phyloP scores from a whole-genome alignment of 345 rosid species.

The Citrus unshiu region DNA sequence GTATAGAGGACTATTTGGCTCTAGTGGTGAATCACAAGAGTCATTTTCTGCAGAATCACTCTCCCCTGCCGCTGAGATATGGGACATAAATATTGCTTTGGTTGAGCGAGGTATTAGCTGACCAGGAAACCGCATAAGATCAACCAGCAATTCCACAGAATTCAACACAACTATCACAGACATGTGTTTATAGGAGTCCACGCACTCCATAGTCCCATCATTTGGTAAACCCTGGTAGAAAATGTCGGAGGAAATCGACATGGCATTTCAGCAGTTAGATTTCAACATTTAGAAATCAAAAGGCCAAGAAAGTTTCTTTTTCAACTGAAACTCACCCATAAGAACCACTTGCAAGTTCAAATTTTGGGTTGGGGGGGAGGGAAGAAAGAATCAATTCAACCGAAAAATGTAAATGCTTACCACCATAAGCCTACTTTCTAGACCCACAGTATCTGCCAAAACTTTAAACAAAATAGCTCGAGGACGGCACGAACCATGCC shows the following conservation, averaged over 20 bases:
- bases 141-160: conserved; percentile 86
- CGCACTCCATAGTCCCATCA: conserved; percentile 79
- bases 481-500: conserved; percentile 84
- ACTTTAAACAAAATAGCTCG: conserved; percentile 94
- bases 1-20: conserved; percentile 96
- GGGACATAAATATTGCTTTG: conserved; percentile 84
- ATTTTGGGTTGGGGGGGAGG: too few species aligned
- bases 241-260: conserved; percentile 7
- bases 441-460: conserved; percentile 91
- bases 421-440: conserved; percentile 89
- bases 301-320: neutral
- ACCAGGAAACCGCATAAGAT: conserved; percentile 98
- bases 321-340: neutral
- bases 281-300: conserved; percentile 1
- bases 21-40: conserved; percentile 97
- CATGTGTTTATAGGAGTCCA: conserved; percentile 77
- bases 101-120: conserved; percentile 82
- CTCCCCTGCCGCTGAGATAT: conserved; percentile 93
- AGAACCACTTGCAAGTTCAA: neutral
- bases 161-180: conserved; percentile 83
- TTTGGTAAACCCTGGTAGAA: conserved; percentile 76
- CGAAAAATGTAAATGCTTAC: conserved; percentile 47
- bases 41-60: conserved; percentile 99
- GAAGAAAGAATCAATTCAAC: neutral
- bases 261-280: conserved; percentile 10